A percentile compares a stretch with the other conserved stretches of the same genome.
Conservation (phyloP, 805 yeast genomes). For the Yarrowia hollandica region DNA sequence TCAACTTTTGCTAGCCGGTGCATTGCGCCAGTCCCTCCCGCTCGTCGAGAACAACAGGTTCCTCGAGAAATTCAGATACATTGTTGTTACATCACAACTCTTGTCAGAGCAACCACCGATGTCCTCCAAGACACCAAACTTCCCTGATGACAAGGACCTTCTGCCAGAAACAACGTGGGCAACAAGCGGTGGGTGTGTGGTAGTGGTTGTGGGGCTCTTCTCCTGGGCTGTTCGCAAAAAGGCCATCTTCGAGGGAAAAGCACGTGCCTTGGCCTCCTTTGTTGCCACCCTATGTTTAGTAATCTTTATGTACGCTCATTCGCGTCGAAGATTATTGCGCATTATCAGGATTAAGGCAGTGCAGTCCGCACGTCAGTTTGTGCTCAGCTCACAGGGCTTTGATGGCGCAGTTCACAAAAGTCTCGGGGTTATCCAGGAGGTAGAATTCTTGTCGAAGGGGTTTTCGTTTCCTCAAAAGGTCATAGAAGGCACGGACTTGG, state of each 20-base stretch:
- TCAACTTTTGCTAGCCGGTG: constrained; percentile 34
- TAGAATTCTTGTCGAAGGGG: constrained; percentile 39
- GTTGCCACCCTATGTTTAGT: constrained; percentile 37
- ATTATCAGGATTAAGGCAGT: constrained; percentile 39
- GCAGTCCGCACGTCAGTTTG: constrained; percentile 35
- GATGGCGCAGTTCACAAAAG: constrained; percentile 39
- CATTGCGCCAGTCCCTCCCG: constrained; percentile 36
- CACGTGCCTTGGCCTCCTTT: constrained; percentile 33
- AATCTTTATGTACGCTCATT: constrained; percentile 40
- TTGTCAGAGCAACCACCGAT: constrained; percentile 44
- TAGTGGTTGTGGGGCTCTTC: constrained; percentile 41
- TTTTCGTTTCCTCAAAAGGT: constrained; percentile 31
- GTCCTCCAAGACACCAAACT: constrained; percentile 19
- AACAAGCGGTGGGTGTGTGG: constrained; percentile 43
- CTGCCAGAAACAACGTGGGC: constrained; percentile 36
- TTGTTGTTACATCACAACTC: constrained; percentile 51
- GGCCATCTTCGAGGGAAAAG: constrained; percentile 25
- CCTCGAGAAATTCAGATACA: constrained; percentile 54
- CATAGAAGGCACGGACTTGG: constrained; percentile 27
- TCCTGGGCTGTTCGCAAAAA: constrained; percentile 36
- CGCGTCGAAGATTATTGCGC: constrained; percentile 40
- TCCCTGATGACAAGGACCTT: constrained; percentile 31
- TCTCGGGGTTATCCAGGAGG: constrained; percentile 38
- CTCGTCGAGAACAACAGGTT: constrained; percentile 42
- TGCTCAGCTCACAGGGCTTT: constrained; percentile 35